A percentile compares a stretch with the other conserved stretches of the same genome.
Evolutionary conservation across 2,329 filamentous ascomycete species (phyloP).

Genomic region (Fusarium illudens): DNA sequence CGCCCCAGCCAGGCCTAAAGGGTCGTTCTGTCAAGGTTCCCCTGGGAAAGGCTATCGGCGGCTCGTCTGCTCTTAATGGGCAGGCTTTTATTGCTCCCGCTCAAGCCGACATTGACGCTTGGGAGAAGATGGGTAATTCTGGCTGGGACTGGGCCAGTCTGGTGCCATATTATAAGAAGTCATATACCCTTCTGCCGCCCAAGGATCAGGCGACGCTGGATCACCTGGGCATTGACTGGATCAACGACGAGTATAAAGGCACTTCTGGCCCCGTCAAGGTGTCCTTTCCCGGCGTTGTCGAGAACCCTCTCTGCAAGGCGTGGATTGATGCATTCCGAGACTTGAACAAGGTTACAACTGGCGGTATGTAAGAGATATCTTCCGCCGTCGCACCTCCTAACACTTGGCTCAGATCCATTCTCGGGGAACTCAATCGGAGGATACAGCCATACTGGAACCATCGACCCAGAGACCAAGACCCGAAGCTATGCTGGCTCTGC

Average conservation of each 20-base stretch:
- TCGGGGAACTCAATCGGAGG: neutral
- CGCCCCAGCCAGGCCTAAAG: neutral
- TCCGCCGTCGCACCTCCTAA: neutral
- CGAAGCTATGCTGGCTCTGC: neutral
- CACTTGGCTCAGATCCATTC: neutral
- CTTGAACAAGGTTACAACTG: neutral
- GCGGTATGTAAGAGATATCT: neutral
- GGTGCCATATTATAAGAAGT: neutral
- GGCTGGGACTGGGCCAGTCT: constrained; percentile 1
- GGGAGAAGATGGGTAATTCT: neutral
- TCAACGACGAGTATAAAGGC: neutral
- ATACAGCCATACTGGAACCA: neutral
- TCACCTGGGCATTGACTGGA: neutral
- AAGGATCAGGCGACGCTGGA: neutral
- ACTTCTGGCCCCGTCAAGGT: neutral
- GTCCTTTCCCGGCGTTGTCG: neutral
- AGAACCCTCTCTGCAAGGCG: neutral
- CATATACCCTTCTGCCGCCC: neutral
- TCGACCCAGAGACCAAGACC: neutral
- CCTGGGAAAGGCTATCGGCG: neutral
- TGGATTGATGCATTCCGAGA: neutral
- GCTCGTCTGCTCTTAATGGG: neutral
- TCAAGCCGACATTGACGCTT: neutral
- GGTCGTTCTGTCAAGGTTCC: neutral
- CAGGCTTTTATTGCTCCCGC: neutral